A percentile compares a stretch with the other conserved stretches of the same genome.
Evolutionary conservation across 2,329 filamentous ascomycete genomes (phyloP).

Genomic region (Arthrinium puccinioides): DNA sequence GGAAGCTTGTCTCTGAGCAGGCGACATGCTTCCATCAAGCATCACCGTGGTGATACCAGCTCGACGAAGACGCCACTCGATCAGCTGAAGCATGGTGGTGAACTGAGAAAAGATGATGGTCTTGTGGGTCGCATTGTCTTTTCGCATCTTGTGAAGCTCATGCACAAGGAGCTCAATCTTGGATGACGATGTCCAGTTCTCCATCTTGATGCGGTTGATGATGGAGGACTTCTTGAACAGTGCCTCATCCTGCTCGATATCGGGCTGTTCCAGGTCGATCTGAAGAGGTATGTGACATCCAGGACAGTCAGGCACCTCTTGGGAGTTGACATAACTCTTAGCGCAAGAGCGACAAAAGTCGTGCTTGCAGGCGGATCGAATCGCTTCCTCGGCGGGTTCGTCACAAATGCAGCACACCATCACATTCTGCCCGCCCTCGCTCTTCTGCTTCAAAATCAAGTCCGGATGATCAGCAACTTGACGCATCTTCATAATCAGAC

Average conservation of each 20-base stretch:
- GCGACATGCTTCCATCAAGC: constrained; percentile 96
- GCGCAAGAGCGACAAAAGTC: constrained; percentile 83
- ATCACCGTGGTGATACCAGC: constrained; percentile 98
- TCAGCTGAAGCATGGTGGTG: constrained; percentile 92
- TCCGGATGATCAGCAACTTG: constrained; percentile 97
- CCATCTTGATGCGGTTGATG: constrained; percentile 98
- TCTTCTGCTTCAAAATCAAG: constrained; percentile 81
- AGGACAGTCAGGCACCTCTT: constrained; percentile 74
- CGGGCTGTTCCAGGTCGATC: constrained; percentile 91
- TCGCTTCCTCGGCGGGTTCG: constrained; percentile 89
- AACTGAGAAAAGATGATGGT: constrained; percentile 98
- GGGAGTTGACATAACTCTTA: constrained; percentile 72
- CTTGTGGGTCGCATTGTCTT: constrained; percentile 88
- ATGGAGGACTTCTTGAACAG: constrained; percentile 92
- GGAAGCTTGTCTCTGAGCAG: constrained; percentile 82
- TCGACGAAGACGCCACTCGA: constrained; percentile 91
- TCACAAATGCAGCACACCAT: constrained; percentile 93
- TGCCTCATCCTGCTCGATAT: constrained; percentile 85
- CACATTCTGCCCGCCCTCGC: constrained; percentile 80
- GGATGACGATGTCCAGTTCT: constrained; percentile 95
- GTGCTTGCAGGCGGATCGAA: constrained; percentile 86
- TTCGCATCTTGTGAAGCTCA: constrained; percentile 84
- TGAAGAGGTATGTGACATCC: constrained; percentile 83
- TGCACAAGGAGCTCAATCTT: constrained; percentile 97
- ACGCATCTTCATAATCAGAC: constrained; percentile 98